Evolutionary conservation across 2,329 filamentous ascomycete species (phyloP), one percentile per base, ranked within the genome.

Genomic region (Parastagonospora nodorum): DNA sequence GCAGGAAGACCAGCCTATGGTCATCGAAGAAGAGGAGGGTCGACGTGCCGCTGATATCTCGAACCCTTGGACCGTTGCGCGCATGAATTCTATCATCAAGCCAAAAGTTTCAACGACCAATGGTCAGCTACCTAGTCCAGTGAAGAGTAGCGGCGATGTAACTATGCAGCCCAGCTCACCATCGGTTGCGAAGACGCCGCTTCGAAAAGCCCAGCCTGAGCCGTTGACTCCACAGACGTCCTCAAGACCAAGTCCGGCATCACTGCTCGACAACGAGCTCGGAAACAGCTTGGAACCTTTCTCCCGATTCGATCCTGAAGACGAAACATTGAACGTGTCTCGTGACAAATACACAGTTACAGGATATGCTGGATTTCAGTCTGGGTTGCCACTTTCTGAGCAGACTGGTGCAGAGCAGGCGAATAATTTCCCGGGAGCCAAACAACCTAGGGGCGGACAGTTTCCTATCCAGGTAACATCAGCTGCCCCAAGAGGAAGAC

Each of bases 11-110:
- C 42, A 43, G 5, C 38, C 40, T n/a, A 49, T 57, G 7, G 49
- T 55, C 8, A 39, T 63, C 4, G 58, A 64, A 11, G 59, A 64
- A 38, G 66, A 69, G 35, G 65, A 71, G 33, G 68, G 60, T 16
- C 61, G 54, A 2, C 69, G 58, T 40, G 68, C 73, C 46, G 58
- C 67, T 24, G 64, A 55, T 4, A 46, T 76, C 4, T 77, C 74
- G 1, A 81, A 82, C 52, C 80, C 80, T 1, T 82, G 78, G 78
- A 76, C 75, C 0, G 72, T 79, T 37, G 78, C 79, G 19, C 79
- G 76, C 51, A 74, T 82, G 70, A 79, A 80, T 39, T 48, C 73
- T 12, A 44, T 51, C 1, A 35, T 63, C 16, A 71, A 65, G 43
- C 50, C 51, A 0, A 65, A 45, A 27, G 53, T 48, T 28, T 15